Base-by-base conservation (phyloP, 2,329 filamentous ascomycete genomes). In the Pseudogymnoascus sp. region DNA sequence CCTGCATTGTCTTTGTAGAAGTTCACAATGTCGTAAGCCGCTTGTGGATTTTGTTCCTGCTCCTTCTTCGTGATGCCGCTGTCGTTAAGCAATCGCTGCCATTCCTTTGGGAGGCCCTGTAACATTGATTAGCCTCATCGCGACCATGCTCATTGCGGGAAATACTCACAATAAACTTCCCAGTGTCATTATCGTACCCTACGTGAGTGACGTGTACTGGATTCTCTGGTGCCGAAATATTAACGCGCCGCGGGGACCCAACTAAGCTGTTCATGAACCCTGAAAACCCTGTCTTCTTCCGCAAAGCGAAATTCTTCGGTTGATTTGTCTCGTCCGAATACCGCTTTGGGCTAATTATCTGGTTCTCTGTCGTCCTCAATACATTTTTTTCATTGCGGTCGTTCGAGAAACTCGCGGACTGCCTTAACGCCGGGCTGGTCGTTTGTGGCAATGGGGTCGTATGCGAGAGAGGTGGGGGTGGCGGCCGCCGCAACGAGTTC, bases 171-270 rank as follows among this genome's bases (percentile, higher is more conserved):
- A 93, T 97, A 75, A 96, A 99, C 77, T 96, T 91, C 68, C 94
- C 94, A 3, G 94, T 97, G 71, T 90, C 84, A 77, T 94, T 96
- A 76, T 99, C 93, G 74, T 96, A 97, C 69, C 93, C 93, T 68
- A 99, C 94, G 76, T 99, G 94, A 63, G 93, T 97, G 70, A 99
- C 91, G 77, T 97, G 94, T 64, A 97, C 92, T 59, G 94, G 94
- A 71, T 99, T 97, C 76, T 96, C 92, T 62, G 94, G 94, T 38
- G 92, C 91, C n/a, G 94, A 97, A 70, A 99, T 99, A 75, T 93
- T 86, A 55, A 94, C 91, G 67, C 92, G 91, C 75, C 92, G 90
- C 61, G 90, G 92, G 37, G 92, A 93, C 67, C 90, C 89, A 64
- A 95, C 86, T 65, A 88, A 73, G 73, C 88, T 93, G 74, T 87